Evolutionary conservation across 306 rosid genomes (phyloP).

Genomic region (Quercus variabilis): DNA sequence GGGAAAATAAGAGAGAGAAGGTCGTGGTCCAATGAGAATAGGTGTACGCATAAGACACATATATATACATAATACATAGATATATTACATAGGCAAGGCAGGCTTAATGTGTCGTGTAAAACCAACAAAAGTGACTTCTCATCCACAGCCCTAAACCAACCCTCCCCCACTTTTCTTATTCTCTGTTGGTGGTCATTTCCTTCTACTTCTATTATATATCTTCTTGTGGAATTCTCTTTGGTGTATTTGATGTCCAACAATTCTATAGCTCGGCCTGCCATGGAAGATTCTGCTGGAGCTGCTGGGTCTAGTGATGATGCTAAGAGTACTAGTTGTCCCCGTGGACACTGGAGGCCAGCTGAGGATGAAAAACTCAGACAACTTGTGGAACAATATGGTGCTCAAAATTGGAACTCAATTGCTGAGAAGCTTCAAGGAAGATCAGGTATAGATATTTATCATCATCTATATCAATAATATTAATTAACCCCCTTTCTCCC

Average conservation of each 20-base stretch:
- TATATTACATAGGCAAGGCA: conserved; percentile 14
- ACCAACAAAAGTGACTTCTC: conserved; percentile 98
- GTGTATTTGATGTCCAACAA: conserved; percentile 35
- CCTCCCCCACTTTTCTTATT: conserved; percentile 48
- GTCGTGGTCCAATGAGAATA: conserved; percentile 17
- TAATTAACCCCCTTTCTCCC: not conserved
- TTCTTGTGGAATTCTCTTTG: conserved; percentile 36
- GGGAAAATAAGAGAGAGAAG: conserved; percentile 27
- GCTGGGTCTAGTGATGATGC: conserved; percentile 39
- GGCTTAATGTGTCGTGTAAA: conserved; percentile 80
- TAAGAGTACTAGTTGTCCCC: conserved; percentile 45
- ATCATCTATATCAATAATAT: not conserved
- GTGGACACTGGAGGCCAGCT: conserved; percentile 94
- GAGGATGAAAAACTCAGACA: conserved; percentile 83
- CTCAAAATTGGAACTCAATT: conserved; percentile 95
- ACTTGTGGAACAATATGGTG: conserved; percentile 81
- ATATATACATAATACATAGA: not conserved
- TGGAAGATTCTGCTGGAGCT: conserved; percentile 59
- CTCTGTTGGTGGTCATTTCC: not conserved
- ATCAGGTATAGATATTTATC: conserved; percentile 48
- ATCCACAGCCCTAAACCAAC: conserved; percentile 98
- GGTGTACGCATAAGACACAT: not conserved
- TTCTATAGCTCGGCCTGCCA: conserved; percentile 22
- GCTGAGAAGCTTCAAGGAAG: conserved; percentile 96
- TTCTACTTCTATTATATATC: conserved; percentile 33